Evolutionary conservation across 2,329 filamentous ascomycete genomes (phyloP).

Genomic region (Alternaria infectoria): DNA sequence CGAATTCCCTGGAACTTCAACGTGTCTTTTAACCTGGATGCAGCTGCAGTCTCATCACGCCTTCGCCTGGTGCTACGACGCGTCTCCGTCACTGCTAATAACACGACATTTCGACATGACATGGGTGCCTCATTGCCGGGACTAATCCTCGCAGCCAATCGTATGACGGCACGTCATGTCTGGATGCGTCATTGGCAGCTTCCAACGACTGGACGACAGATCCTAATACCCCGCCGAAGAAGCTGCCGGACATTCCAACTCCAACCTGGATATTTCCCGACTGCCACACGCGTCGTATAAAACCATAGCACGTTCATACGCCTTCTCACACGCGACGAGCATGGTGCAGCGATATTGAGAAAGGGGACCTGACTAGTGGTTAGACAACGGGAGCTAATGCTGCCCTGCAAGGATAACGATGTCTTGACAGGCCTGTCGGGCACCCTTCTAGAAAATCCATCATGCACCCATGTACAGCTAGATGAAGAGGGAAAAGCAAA

Average conservation of each 20-base stretch:
- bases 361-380: slow-evolving; percentile 19
- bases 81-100: slow-evolving; percentile 13
- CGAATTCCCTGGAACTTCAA: too few relatives aligned
- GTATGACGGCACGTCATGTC: slow-evolving; percentile 5
- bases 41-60: neutral
- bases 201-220: slow-evolving; percentile 1
- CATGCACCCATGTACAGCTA: neutral
- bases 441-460: neutral
- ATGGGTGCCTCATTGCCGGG: neutral
- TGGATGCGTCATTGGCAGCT: slow-evolving; percentile 4
- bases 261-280: neutral
- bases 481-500: neutral
- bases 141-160: slow-evolving; percentile 10
- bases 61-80: slow-evolving; percentile 9
- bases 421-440: neutral
- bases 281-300: neutral
- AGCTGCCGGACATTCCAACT: neutral
- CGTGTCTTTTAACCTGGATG: too few relatives aligned
- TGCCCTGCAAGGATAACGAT: slow-evolving; percentile 3
- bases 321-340: neutral
- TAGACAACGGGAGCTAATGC: slow-evolving; percentile 23
- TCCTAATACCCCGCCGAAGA: neutral
- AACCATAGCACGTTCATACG: too few relatives aligned
- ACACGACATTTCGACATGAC: neutral
- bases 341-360: slow-evolving; percentile 4